These are phyloP conservation scores for Ganoderma lingzhi DNA, from an alignment of 1,284 basidiomycete species.

Conservation along the genomic window DNA sequence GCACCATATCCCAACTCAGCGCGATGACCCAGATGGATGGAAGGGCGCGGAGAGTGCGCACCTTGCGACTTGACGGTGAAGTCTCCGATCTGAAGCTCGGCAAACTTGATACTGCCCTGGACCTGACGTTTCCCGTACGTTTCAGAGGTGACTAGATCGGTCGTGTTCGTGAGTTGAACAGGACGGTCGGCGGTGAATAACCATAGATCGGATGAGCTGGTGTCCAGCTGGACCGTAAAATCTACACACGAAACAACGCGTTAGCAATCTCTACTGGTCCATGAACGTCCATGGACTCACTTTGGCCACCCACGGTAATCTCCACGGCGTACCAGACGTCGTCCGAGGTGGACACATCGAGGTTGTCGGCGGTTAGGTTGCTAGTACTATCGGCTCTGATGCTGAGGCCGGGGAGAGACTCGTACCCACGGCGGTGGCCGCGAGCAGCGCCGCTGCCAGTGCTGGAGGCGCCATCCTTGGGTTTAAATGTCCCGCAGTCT, in stretches of 20 bases:
- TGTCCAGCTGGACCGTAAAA: slow-evolving; percentile 22
- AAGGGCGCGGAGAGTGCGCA: slow-evolving; percentile 14
- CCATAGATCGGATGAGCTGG: slow-evolving; percentile 21
- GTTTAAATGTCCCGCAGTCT: too few relatives aligned
- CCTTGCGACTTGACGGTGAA: slow-evolving; percentile 41
- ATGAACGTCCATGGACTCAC: slow-evolving; percentile 3
- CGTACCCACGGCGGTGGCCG: background rate
- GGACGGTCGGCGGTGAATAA: slow-evolving; percentile 8
- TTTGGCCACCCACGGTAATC: slow-evolving; percentile 21
- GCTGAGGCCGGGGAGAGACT: background rate
- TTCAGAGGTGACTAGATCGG: slow-evolving; percentile 29
- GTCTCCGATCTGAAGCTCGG: slow-evolving; percentile 39
- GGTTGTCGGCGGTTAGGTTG: background rate
- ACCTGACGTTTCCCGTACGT: slow-evolving; percentile 36
- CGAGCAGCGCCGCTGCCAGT: too few relatives aligned
- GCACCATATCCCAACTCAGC: slow-evolving; percentile 25
- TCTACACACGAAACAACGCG: slow-evolving; percentile 6
- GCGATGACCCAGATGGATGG: background rate
- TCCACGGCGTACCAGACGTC: slow-evolving; percentile 18
- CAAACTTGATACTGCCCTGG: slow-evolving; percentile 36
- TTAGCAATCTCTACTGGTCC: background rate
- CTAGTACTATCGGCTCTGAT: background rate
- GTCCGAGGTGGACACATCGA: slow-evolving; percentile 10
- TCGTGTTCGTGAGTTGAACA: slow-evolving; percentile 31
- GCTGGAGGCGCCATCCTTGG: too few relatives aligned